phyloP scores from a whole-genome alignment of 2,329 filamentous ascomycete species.

The Ophiosphaerella herpotricha region DNA sequence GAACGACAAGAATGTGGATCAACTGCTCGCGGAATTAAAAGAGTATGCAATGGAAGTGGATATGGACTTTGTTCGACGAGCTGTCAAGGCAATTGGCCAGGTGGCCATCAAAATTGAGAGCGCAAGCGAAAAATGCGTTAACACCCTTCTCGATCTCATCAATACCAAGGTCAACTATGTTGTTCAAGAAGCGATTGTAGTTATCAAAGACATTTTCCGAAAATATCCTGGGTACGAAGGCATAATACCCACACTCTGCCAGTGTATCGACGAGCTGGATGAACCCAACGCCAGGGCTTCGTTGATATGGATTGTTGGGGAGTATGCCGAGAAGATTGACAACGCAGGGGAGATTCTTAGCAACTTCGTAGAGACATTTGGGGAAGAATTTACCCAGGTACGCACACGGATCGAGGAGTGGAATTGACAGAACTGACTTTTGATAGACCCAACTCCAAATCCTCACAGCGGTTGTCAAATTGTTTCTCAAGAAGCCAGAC shows the following conservation, averaged over 20 bases:
- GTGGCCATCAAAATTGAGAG: conserved; percentile 98
- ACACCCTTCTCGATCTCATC: conserved; percentile 89
- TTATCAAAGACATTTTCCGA: conserved; percentile 97
- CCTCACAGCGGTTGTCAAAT: conserved; percentile 92
- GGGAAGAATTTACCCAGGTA: conserved; percentile 94
- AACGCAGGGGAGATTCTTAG: conserved; percentile 95
- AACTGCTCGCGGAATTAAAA: conserved; percentile 89
- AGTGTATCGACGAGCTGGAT: conserved; percentile 95
- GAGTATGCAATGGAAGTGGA: conserved; percentile 98
- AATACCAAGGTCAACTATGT: conserved; percentile 99
- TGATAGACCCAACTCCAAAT: conserved; percentile 93
- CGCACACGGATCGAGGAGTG: conserved; percentile 28
- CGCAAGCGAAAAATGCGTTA: conserved; percentile 93
- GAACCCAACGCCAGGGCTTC: conserved; percentile 89
- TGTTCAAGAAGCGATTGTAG: conserved; percentile 96
- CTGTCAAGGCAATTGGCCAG: conserved; percentile 95
- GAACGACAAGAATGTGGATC: conserved; percentile 95
- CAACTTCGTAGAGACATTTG: conserved; percentile 90
- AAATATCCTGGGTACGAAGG: conserved; percentile 98
- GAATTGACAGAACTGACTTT: conserved; percentile 35
- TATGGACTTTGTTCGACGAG: conserved; percentile 96
- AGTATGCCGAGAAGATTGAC: conserved; percentile 98
- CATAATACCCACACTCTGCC: conserved; percentile 93
- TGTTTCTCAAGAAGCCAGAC: conserved; percentile 95
- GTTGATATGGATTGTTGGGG: conserved; percentile 97